phyloP scores from a whole-genome alignment of 1,139 yeast species.

The Kodamaea plutei region DNA sequence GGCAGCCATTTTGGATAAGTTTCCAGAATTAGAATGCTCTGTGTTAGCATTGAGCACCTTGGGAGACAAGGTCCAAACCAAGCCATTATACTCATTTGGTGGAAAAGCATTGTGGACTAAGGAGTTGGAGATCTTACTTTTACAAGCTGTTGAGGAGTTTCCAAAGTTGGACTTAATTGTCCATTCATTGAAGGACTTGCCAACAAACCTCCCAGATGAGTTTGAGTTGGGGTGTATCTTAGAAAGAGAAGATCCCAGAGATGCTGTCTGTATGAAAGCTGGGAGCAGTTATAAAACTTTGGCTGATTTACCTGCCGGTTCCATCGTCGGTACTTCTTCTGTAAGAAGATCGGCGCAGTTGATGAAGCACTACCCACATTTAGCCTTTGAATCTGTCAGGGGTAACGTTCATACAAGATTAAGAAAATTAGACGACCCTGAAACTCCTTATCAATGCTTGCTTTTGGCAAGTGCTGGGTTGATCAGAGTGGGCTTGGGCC shows the following conservation, averaged over 20 bases:
- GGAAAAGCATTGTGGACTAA: constrained; percentile 97
- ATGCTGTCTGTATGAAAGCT: constrained; percentile 79
- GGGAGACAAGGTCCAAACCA: constrained; percentile 83
- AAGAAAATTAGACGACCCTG: constrained; percentile 67
- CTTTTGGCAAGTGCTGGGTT: constrained; percentile 93
- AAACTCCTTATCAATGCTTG: constrained; percentile 63
- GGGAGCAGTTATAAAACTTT: constrained; percentile 61
- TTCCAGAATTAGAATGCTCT: constrained; percentile 58
- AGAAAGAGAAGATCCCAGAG: constrained; percentile 85
- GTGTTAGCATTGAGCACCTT: constrained; percentile 79
- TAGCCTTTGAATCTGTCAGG: constrained; percentile 66
- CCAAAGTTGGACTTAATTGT: constrained; percentile 84
- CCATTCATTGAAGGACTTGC: constrained; percentile 93
- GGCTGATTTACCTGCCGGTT: constrained; percentile 74
- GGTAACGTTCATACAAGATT: constrained; percentile 87
- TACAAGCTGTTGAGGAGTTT: constrained; percentile 56
- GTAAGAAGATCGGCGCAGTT: constrained; percentile 81
- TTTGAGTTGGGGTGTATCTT: constrained; percentile 87
- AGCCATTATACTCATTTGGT: constrained; percentile 90
- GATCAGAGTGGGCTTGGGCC: constrained; percentile 61
- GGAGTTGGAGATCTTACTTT: constrained; percentile 77
- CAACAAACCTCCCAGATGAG: constrained; percentile 84
- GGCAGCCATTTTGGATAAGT: constrained; percentile 50
- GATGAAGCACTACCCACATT: constrained; percentile 38
- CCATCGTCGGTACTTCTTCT: constrained; percentile 91